A percentile compares a stretch with the other conserved stretches of the same genome.
phyloP scores from a whole-genome alignment of 345 rosid species.

The Eucalyptus lansdowneana region DNA sequence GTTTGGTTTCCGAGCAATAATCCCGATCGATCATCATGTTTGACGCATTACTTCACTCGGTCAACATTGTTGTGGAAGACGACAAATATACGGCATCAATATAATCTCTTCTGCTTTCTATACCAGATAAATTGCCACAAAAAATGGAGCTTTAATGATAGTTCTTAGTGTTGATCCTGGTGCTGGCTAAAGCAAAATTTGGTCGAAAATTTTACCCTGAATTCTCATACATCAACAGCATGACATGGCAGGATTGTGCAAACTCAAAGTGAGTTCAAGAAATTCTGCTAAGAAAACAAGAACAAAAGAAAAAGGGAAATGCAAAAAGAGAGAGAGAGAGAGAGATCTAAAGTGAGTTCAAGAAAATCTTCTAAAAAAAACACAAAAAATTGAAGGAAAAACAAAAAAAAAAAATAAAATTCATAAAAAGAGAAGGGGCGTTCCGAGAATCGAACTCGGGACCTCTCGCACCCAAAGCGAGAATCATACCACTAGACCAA shows the following conservation, averaged over 20 bases:
- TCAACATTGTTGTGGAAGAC: not conserved
- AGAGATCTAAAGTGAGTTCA: no score
- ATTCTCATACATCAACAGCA: not conserved
- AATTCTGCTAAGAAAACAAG: not conserved
- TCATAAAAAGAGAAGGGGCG: slow-evolving; percentile 18
- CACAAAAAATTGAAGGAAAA: no score
- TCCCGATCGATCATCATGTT: not conserved
- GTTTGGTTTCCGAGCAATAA: not conserved
- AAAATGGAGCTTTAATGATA: not conserved
- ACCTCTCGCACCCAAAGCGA: slow-evolving; percentile 98
- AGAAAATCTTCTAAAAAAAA: no score
- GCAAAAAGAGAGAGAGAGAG: no score
- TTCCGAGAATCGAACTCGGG: slow-evolving; percentile 86
- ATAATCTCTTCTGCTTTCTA: not conserved
- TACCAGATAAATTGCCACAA: not conserved
- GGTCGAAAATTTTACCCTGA: not conserved
- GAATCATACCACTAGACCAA: slow-evolving; percentile 96
- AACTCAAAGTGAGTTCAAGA: not conserved
- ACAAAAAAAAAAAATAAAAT: no score
- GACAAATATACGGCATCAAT: no score
- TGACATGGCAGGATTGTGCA: not conserved
- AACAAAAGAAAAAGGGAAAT: no score
- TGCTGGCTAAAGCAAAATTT: not conserved
- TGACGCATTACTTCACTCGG: accelerated
- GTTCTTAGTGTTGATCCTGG: not conserved